Evolutionary conservation across 2,329 filamentous ascomycete genomes (phyloP).

Genomic region (Nigrospora sphaerica): DNA sequence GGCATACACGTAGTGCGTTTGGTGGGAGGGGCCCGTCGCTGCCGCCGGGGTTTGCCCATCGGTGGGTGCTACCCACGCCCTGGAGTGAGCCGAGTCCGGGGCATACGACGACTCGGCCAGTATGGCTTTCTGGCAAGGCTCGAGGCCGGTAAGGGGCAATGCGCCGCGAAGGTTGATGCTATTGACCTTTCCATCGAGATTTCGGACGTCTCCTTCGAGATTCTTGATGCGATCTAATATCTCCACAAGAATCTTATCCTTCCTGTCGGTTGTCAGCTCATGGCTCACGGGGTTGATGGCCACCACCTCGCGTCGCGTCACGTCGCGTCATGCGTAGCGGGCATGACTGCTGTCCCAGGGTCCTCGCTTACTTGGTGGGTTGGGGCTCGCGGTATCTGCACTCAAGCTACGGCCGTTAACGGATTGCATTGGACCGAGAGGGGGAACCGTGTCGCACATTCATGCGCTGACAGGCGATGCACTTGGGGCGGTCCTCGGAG

Average conservation of each 20-base stretch:
- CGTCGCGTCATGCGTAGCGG: no score
- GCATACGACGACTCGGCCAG: no score
- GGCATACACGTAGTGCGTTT: conserved; percentile 21
- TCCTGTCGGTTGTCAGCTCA: conserved; percentile 32
- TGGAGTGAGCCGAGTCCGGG: no score
- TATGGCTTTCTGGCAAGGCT: no score
- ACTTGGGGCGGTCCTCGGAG: conserved; percentile 55
- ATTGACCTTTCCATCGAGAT: conserved; percentile 51
- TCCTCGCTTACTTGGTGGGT: conserved; percentile 51
- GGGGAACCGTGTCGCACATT: conserved; percentile 8
- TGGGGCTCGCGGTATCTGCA: conserved; percentile 55
- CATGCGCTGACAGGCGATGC: conserved; percentile 43
- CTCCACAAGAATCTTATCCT: conserved; percentile 56
- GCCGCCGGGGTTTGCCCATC: no score
- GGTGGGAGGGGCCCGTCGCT: no score
- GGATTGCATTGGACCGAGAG: not conserved
- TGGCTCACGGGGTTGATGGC: not conserved
- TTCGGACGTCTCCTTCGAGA: conserved; percentile 48
- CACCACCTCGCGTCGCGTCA: no score
- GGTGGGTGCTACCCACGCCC: no score
- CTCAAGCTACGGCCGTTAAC: conserved; percentile 29
- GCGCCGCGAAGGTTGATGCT: conserved; percentile 22
- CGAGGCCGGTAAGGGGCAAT: conserved; percentile 9
- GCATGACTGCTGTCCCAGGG: not conserved
- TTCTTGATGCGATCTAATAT: conserved; percentile 49